Base-by-base conservation (phyloP, 495 filamentous ascomycete genomes). In the Penicillium argentinense region DNA sequence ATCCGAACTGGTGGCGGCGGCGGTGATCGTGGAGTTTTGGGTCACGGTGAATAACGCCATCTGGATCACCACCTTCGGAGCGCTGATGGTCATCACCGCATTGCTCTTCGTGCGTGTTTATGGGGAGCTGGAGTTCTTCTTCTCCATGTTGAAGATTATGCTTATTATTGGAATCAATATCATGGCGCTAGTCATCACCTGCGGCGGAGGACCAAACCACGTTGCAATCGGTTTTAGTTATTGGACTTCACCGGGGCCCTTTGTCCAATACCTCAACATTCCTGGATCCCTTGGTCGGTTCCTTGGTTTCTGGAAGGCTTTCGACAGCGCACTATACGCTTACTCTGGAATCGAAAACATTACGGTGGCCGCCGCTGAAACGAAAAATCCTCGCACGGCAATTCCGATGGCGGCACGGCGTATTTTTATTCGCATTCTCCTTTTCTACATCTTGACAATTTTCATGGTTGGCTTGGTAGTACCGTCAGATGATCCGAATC, bases 301-400 rank as follows among this genome's bases (percentile, higher is more conserved):
- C 33, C 58, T 82, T 4, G 79, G 79, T 2, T 82, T 77, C 51
- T 81, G 77, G 76, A 66, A 64, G 13, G 71, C 77, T 8, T 73
- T 81, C 57, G 74, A 66, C 13, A 77, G 72, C 23, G 79, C 78
- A 9, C 74, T 80, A 6, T 83, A 79, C 57, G 69, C 71, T 2
- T 83, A 79, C 44, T 74, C 77, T 1, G 79, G 79, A 9, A 69
- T 81, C 28, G 74, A 78, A 45, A 71, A 65, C 18, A 69, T 78
- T 23, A 71, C 74, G 3, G 68, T 76, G 32, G 72, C 75, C 2
- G 75, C 75, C 1, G 71, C 73, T 3, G 74, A 70, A 48, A 74
- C 69, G 5, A 51, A 49, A 36, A 53, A 57, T 18, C 71, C 71
- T 8, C 60, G 66, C 1, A 49, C 47, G 8, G 59, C 60, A 25